A percentile compares a stretch with the other conserved stretches of the same genome.
phyloP scores from a whole-genome alignment of 176 grass and related monocot species.

The Miscanthus lutarioriparius region DNA sequence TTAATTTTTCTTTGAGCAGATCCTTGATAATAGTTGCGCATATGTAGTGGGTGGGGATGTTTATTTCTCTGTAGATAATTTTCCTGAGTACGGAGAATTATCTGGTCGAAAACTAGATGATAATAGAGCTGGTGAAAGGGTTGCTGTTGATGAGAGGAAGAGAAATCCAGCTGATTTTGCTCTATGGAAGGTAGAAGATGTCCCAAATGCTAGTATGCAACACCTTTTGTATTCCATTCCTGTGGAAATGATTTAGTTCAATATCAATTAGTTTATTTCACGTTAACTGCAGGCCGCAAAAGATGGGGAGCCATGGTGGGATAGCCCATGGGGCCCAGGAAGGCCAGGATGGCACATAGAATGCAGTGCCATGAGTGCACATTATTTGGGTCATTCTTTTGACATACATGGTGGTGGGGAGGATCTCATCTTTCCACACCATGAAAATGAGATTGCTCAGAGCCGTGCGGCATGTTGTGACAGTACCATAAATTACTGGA shows the following conservation, averaged over 20 bases:
- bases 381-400: slow-evolving; percentile 78
- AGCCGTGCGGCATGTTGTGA: slow-evolving; percentile 87
- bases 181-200: slow-evolving; percentile 81
- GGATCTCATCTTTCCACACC: slow-evolving; percentile 92
- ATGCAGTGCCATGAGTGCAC: slow-evolving; percentile 95
- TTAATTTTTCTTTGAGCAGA: slow-evolving; percentile 56
- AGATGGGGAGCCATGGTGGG: slow-evolving; percentile 89
- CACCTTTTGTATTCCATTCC: neutral
- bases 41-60: slow-evolving; percentile 84
- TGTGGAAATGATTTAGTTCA: slow-evolving; percentile 13
- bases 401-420: slow-evolving; percentile 95
- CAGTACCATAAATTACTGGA: slow-evolving; percentile 83
- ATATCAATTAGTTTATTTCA: slow-evolving; percentile 10
- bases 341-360: slow-evolving; percentile 97
- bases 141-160: slow-evolving; percentile 88
- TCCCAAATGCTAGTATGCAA: neutral
- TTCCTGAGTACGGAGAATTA: slow-evolving; percentile 75
- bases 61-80: slow-evolving; percentile 89
- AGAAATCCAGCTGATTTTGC: slow-evolving; percentile 96
- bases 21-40: slow-evolving; percentile 77
- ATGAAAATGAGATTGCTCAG: slow-evolving; percentile 98
- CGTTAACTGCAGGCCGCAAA: slow-evolving; percentile 67
- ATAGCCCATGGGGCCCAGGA: slow-evolving; percentile 91
- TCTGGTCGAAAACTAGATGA: slow-evolving; percentile 96
- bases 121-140: slow-evolving; percentile 95